These are phyloP conservation scores for Mucor ambiguus DNA, from an alignment of 371 early-diverging fungal species.

Conservation along the genomic window DNA sequence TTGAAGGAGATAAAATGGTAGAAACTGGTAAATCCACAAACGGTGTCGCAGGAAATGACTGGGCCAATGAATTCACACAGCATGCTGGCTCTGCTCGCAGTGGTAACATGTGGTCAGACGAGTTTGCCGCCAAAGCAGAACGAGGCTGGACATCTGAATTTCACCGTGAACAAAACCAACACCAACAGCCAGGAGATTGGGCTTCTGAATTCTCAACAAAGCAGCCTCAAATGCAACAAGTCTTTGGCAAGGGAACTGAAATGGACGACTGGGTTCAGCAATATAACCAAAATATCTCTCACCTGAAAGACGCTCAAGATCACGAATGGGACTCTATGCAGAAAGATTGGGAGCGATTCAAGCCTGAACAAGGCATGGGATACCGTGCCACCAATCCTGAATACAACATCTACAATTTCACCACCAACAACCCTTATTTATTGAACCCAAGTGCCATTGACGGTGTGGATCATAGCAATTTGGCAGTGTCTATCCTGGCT, in stretches of 20 bases:
- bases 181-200: slow-evolving; percentile 41
- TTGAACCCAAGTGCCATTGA: slow-evolving; percentile 46
- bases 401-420: slow-evolving; percentile 79
- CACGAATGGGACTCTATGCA: slow-evolving; percentile 79
- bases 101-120: slow-evolving; percentile 30
- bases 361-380: slow-evolving; percentile 41
- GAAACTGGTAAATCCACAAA: slow-evolving; percentile 35
- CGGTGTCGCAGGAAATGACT: slow-evolving; percentile 26
- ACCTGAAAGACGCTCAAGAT: slow-evolving; percentile 68
- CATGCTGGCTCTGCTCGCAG: slow-evolving; percentile 17
- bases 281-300: slow-evolving; percentile 72
- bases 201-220: slow-evolving; percentile 58
- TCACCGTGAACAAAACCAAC: slow-evolving; percentile 34
- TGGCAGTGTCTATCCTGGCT: slow-evolving; percentile 87
- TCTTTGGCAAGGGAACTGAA: slow-evolving; percentile 54
- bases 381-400: slow-evolving; percentile 68
- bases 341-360: slow-evolving; percentile 67
- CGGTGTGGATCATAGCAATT: slow-evolving; percentile 52
- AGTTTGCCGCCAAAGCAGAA: slow-evolving; percentile 41
- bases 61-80: slow-evolving; percentile 60
- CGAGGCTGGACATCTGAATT: slow-evolving; percentile 52
- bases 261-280: slow-evolving; percentile 69
- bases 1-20: slow-evolving; percentile 86
- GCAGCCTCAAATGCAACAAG: slow-evolving; percentile 47
- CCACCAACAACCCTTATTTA: slow-evolving; percentile 79